Conservation (phyloP, 108 stramenopile genomes). For the Parietichytrium sp. region DNA sequence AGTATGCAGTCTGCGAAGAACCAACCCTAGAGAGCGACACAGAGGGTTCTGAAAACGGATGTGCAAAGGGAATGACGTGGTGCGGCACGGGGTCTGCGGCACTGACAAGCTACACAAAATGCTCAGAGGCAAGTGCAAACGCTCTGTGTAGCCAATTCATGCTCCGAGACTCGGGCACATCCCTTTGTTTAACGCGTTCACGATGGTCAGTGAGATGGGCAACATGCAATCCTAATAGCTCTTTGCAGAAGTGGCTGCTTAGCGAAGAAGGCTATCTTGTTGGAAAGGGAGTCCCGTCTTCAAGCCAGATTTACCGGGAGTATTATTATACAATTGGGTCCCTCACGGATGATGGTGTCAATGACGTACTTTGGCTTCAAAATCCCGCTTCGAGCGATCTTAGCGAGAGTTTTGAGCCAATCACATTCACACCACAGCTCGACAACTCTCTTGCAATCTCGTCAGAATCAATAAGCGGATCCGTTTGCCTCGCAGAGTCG, state of each 20-base stretch:
- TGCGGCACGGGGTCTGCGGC: not conserved
- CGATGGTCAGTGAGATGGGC: constrained; percentile 9
- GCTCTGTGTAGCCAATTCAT: not conserved
- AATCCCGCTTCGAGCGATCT: not conserved
- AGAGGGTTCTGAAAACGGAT: not conserved
- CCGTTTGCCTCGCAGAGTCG: too few relatives aligned
- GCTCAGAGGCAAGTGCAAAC: not conserved
- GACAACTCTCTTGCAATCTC: too few relatives aligned
- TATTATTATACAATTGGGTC: constrained; percentile 8
- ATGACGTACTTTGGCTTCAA: too few relatives aligned
- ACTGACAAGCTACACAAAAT: not conserved
- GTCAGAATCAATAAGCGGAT: too few relatives aligned
- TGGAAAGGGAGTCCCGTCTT: not conserved
- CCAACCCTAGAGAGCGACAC: too few relatives aligned
- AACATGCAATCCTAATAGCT: not conserved
- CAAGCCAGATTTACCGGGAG: not conserved
- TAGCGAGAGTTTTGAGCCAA: not conserved
- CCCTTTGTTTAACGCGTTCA: not conserved
- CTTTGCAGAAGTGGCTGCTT: not conserved
- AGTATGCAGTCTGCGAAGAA: too few relatives aligned
- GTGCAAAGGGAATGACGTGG: not conserved
- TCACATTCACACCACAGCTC: not conserved
- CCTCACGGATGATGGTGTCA: too few relatives aligned
- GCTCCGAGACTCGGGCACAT: not conserved
- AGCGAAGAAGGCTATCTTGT: constrained; percentile 4